Evolutionary conservation across 2,329 filamentous ascomycete genomes (phyloP).

Genomic region (Zelopaecilomyces penicillatus): DNA sequence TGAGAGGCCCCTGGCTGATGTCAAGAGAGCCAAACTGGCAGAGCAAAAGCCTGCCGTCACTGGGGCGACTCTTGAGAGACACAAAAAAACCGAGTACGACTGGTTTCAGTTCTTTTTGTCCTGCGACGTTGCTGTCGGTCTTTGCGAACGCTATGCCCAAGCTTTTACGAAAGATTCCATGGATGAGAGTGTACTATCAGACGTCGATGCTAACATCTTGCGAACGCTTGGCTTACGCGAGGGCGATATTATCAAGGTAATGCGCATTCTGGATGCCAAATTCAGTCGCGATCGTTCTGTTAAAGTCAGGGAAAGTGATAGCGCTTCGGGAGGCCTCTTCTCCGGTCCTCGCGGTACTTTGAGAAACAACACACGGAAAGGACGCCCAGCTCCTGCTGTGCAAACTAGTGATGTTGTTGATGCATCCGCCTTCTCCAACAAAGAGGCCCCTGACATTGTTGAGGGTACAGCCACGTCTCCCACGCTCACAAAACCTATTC

Average conservation of each 20-base stretch:
- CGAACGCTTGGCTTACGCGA: conserved; percentile 89
- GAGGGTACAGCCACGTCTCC: conserved; percentile 16
- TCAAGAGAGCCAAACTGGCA: conserved; percentile 47
- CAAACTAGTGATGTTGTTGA: conserved; percentile 82
- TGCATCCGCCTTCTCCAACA: conserved; percentile 71
- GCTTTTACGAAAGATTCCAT: conserved; percentile 88
- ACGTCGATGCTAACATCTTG: conserved; percentile 75
- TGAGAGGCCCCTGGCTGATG: conserved; percentile 84
- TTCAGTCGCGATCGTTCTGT: conserved; percentile 50
- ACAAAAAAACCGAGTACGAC: conserved; percentile 69
- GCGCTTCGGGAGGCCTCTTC: conserved; percentile 63
- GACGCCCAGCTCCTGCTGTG: conserved; percentile 77
- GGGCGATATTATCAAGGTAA: conserved; percentile 92
- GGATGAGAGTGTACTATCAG: conserved; percentile 86
- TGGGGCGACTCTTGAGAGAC: conserved; percentile 55
- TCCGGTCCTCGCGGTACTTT: conserved; percentile 86
- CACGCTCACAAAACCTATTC: conserved; percentile 16
- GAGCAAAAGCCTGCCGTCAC: conserved; percentile 28
- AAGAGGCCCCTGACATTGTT: conserved; percentile 25
- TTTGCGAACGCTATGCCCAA: conserved; percentile 89
- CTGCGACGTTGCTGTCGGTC: conserved; percentile 82
- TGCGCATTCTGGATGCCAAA: conserved; percentile 77
- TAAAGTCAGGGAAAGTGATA: conserved; percentile 52
- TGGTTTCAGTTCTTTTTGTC: conserved; percentile 98
- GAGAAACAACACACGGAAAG: conserved; percentile 90